These are phyloP conservation scores for Dysphania ambrosioides DNA, from an alignment of 148 eudicot species.

Conservation along the genomic window DNA sequence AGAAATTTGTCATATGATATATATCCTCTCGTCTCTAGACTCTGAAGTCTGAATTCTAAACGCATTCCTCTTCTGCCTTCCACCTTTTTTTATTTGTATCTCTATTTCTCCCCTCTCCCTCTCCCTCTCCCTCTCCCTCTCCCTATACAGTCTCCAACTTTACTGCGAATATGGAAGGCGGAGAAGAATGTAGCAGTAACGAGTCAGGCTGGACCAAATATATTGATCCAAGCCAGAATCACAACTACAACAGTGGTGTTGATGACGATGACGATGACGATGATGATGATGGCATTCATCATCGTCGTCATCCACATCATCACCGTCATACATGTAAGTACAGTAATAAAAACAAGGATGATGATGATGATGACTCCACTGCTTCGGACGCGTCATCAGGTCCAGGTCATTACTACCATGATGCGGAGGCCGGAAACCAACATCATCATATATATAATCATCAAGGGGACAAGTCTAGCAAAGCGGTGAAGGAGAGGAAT, in stretches of 20 bases:
- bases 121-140: constrained; percentile 27
- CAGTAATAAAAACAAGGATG: constrained; percentile 7
- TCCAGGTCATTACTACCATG: constrained; percentile 31
- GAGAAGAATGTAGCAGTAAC: constrained; percentile 63
- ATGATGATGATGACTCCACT: constrained; percentile 51
- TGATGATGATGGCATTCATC: constrained; percentile 8
- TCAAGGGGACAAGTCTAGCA: constrained; percentile 30
- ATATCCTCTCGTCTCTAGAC: not conserved
- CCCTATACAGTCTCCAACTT: not conserved
- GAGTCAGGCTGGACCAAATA: constrained; percentile 92
- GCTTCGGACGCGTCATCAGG: constrained; percentile 82
- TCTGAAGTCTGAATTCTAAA: no score
- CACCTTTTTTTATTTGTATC: no score
- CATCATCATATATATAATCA: no score
- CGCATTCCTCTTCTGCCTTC: no score
- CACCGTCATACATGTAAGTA: constrained; percentile 2
- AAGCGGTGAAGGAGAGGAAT: constrained; percentile 27
- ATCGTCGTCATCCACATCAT: constrained; percentile 14
- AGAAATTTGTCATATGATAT: not conserved
- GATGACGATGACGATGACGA: constrained; percentile 25
- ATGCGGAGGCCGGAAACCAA: not conserved
- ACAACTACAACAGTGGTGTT: no score
- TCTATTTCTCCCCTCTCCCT: not conserved
- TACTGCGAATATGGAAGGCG: constrained; percentile 4
- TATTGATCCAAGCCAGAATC: constrained; percentile 42